Evolutionary conservation across 805 yeast species (phyloP).

Genomic region (Metschnikowia picachoensis): DNA sequence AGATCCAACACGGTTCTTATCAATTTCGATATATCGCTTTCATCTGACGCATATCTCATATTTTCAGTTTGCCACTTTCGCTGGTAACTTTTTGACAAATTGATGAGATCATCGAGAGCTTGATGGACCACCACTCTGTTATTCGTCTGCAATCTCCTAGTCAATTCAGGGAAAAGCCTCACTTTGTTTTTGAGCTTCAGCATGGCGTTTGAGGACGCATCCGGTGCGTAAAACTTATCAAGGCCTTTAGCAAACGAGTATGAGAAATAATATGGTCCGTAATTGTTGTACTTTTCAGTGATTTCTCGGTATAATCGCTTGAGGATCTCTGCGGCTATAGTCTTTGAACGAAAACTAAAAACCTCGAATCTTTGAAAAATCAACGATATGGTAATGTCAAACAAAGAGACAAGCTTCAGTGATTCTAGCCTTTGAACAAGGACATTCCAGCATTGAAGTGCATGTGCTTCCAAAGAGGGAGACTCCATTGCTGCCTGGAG

Average conservation of each 20-base stretch:
- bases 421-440: constrained; percentile 56
- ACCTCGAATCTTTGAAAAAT: constrained; percentile 62
- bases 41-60: constrained; percentile 29
- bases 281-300: constrained; percentile 34
- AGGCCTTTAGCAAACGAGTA: constrained; percentile 36
- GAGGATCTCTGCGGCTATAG: constrained; percentile 51
- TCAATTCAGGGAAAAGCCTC: constrained; percentile 47
- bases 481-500: constrained; percentile 74
- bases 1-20: constrained; percentile 53
- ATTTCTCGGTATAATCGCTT: constrained; percentile 30
- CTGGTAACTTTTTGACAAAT: constrained; percentile 50
- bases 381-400: constrained; percentile 72
- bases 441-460: constrained; percentile 65
- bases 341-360: constrained; percentile 48
- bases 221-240: constrained; percentile 21
- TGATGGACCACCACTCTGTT: constrained; percentile 71
- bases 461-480: constrained; percentile 52
- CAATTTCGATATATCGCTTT: constrained; percentile 38
- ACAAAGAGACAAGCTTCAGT: constrained; percentile 56
- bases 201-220: constrained; percentile 24
- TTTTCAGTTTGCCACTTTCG: constrained; percentile 43
- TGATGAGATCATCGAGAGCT: constrained; percentile 59
- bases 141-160: constrained; percentile 54
- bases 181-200: constrained; percentile 31
- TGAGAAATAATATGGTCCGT: constrained; percentile 51